Base-by-base conservation (phyloP, 2,329 filamentous ascomycete genomes). In the Blastomyces gilchristii region DNA sequence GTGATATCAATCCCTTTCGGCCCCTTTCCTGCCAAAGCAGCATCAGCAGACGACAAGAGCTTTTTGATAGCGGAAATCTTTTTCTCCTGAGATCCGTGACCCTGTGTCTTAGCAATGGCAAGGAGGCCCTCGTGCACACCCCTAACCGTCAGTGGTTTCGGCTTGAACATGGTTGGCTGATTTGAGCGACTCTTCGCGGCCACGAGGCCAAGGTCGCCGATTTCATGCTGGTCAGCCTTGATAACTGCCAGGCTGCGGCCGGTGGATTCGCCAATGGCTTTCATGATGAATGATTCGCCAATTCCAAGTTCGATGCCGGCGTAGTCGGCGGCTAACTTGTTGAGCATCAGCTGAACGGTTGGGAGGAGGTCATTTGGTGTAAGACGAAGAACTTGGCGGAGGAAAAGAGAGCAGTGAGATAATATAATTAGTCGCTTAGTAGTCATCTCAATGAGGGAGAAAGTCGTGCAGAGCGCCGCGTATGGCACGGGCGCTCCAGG, bases 101-200 rank as follows among this genome's bases (percentile, higher is more conserved):
- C 94, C 68, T 90, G 84, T 16, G 90, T 83, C 22, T 89, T 96
- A 7, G 94, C 94, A 72, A 99, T 95, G 43, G 82, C 84, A 81
- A 97, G 89, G 45, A 99, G 76, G 1, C 90, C 90, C 71, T 94
- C 87, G 70, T 95, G 91, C 1, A 99, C 92, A 37, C 88, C 91
- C 63, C 84, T 85, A 1, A 99, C 83, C 0, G 92, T 97, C 69
- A 99, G 79, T 37, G 92, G 82, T 76, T 96, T 97, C 2, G 92
- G 94, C 75, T 96, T 96, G 81, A 97, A 97, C 91, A 99, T 97
- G 28, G 94, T 97, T 12, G 90, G 90, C 72, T 99, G 94, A 56
- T 92, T 97, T 16, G 89, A 90, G 75, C 93, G 86, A 77, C 91
- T 97, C 80, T 97, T 97, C 58, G 96, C 90, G 53, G 94, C 94